phyloP scores from a whole-genome alignment of 2,329 filamentous ascomycete genomes.

The Lachnellula suecica region DNA sequence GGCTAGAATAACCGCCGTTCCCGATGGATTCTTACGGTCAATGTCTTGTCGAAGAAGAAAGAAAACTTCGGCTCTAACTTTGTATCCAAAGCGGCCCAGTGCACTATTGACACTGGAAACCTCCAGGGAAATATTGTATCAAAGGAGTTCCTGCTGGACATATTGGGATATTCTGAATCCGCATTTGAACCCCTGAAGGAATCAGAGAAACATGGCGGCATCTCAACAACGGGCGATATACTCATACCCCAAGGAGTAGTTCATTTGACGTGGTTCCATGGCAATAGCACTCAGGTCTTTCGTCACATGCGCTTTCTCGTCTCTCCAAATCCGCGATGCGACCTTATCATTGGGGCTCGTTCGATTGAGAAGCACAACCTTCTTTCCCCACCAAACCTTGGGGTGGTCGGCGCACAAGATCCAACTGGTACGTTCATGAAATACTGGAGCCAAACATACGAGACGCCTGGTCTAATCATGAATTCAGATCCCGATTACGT shows the following conservation, averaged over 20 bases:
- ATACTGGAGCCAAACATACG: no score
- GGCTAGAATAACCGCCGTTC: not conserved
- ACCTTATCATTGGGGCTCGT: constrained; percentile 13
- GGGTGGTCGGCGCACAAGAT: no score
- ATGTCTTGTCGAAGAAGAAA: not conserved
- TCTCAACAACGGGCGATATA: constrained; percentile 2
- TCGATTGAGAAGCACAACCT: constrained; percentile 9
- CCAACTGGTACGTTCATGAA: no score
- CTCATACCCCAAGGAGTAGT: constrained; percentile 4
- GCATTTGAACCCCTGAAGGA: constrained; percentile 1
- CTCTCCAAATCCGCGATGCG: constrained; percentile 2
- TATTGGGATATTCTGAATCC: constrained; percentile 1
- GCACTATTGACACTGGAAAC: constrained; percentile 9
- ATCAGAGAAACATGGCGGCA: not conserved
- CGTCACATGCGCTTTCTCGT: constrained; percentile 16
- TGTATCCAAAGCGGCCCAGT: constrained; percentile 1
- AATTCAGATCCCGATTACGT: no score
- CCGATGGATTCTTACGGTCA: constrained; percentile 3
- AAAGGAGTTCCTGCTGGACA: constrained; percentile 1
- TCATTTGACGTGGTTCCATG: constrained; percentile 12
- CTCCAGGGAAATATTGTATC: constrained; percentile 12
- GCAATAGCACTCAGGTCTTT: constrained; percentile 7
- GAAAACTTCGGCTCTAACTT: constrained; percentile 40
- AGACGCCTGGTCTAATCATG: no score
- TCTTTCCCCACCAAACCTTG: constrained; percentile 6